Conservation (phyloP, 768 basidiomycete species). For the Pisolithus sp. region DNA sequence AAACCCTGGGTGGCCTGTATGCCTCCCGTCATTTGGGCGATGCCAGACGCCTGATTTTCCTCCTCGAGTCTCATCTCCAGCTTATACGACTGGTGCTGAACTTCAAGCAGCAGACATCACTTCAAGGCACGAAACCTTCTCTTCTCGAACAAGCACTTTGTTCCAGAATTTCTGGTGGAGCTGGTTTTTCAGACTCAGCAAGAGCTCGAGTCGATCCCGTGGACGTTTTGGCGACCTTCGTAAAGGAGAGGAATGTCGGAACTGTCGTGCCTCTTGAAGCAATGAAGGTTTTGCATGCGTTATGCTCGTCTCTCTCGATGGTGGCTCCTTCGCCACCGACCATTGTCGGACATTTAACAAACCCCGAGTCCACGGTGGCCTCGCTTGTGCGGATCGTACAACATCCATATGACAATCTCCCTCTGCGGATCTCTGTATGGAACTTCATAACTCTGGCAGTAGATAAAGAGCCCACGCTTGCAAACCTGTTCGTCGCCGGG, state of each 20-base stretch:
- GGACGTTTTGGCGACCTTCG: constrained; percentile 65
- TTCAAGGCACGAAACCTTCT: constrained; percentile 41
- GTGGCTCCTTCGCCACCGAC: constrained; percentile 60
- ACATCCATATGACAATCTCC: constrained; percentile 73
- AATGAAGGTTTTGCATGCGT: constrained; percentile 56
- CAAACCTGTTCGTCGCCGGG: constrained; percentile 72
- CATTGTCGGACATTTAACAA: constrained; percentile 18
- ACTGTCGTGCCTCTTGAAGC: constrained; percentile 57
- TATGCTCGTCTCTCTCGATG: constrained; percentile 59
- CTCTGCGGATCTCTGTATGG: constrained; percentile 75
- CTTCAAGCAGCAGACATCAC: constrained; percentile 54
- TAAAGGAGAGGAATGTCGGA: constrained; percentile 60
- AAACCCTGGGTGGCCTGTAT: constrained; percentile 54
- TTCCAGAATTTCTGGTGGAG: constrained; percentile 49
- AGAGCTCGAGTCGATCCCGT: constrained; percentile 60
- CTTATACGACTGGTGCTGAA: constrained; percentile 59
- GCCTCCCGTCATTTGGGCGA: constrained; percentile 63
- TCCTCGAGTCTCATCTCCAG: constrained; percentile 61
- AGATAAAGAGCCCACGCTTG: constrained; percentile 81
- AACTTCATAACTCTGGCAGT: constrained; percentile 75
- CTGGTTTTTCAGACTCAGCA: constrained; percentile 36
- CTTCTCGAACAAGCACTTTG: constrained; percentile 76
- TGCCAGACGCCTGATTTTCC: constrained; percentile 56
- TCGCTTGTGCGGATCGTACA: constrained; percentile 65
- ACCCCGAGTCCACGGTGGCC: constrained; percentile 65